A percentile compares a stretch with the other conserved stretches of the same genome.
These are phyloP conservation scores for Kalaharituber pfeilii DNA, from an alignment of 2,329 filamentous ascomycete species.

Conservation along the genomic window DNA sequence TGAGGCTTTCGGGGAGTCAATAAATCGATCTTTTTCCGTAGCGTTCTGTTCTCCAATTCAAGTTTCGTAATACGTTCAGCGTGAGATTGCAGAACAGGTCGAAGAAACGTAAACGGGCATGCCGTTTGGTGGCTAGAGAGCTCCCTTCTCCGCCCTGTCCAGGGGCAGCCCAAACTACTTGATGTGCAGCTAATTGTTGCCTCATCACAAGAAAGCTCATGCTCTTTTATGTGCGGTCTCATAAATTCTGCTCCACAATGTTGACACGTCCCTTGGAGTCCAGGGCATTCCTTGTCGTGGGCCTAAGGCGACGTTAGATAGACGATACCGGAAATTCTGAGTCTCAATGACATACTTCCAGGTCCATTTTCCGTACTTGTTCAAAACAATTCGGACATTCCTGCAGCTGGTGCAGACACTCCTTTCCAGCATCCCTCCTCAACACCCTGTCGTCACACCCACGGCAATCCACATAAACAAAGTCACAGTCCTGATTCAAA, in stretches of 20 bases:
- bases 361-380: constrained; percentile 33
- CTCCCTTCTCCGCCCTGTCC: constrained; percentile 15
- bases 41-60: constrained; percentile 20
- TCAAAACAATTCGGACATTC: constrained; percentile 39
- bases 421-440: constrained; percentile 35
- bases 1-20: constrained; percentile 12
- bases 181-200: constrained; percentile 19
- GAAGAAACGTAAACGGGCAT: constrained; percentile 20
- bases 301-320: neutral
- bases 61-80: constrained; percentile 16
- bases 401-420: constrained; percentile 38
- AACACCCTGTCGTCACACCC: constrained; percentile 36
- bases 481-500: constrained; percentile 39
- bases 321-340: neutral
- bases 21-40: constrained; percentile 20
- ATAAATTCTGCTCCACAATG: constrained; percentile 33
- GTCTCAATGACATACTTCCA: constrained; percentile 24
- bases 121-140: constrained; percentile 12
- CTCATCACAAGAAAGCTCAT: constrained; percentile 16
- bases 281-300: neutral
- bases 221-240: constrained; percentile 16
- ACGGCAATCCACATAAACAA: constrained; percentile 38
- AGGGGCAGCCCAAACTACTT: constrained; percentile 18
- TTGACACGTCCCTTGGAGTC: constrained; percentile 28
- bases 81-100: constrained; percentile 19